Conservation (phyloP, 2,329 filamentous ascomycete species). For the Colletotrichum paranaense region DNA sequence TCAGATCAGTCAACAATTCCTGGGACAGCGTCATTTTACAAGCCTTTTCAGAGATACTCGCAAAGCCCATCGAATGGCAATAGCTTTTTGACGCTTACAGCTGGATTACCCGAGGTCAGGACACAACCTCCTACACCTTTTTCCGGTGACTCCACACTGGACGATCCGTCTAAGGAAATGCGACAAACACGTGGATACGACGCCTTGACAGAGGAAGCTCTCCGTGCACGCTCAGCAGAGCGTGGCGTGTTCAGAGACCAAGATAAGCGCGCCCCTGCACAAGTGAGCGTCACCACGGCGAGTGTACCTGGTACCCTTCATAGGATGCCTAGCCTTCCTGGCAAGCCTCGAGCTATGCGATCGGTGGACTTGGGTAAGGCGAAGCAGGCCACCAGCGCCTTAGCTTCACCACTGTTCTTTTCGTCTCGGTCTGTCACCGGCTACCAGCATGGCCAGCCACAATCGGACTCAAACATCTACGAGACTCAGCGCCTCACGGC, state of each 20-base stretch:
- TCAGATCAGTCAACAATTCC: slow-evolving; percentile 31
- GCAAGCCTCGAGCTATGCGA: slow-evolving; percentile 55
- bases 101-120: slow-evolving; percentile 38
- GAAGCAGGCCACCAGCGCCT: slow-evolving; percentile 40
- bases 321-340: slow-evolving; percentile 41
- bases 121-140: slow-evolving; percentile 50
- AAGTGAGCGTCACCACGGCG: slow-evolving; percentile 71
- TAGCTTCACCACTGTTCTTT: slow-evolving; percentile 52
- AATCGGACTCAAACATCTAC: slow-evolving; percentile 58
- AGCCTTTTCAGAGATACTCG: slow-evolving; percentile 52
- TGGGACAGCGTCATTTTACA: slow-evolving; percentile 35
- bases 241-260: slow-evolving; percentile 67
- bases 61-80: slow-evolving; percentile 57
- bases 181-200: slow-evolving; percentile 55
- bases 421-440: slow-evolving; percentile 50
- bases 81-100: slow-evolving; percentile 56
- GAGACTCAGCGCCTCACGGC: slow-evolving; percentile 47
- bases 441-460: slow-evolving; percentile 56
- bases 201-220: slow-evolving; percentile 54
- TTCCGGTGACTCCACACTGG: slow-evolving; percentile 44
- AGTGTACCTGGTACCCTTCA: slow-evolving; percentile 71
- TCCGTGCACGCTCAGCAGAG: slow-evolving; percentile 73
- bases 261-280: slow-evolving; percentile 74
- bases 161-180: slow-evolving; percentile 56
- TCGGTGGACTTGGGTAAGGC: slow-evolving; percentile 54